Conservation (phyloP, 2,329 filamentous ascomycete genomes). For the Fusarium compactum region DNA sequence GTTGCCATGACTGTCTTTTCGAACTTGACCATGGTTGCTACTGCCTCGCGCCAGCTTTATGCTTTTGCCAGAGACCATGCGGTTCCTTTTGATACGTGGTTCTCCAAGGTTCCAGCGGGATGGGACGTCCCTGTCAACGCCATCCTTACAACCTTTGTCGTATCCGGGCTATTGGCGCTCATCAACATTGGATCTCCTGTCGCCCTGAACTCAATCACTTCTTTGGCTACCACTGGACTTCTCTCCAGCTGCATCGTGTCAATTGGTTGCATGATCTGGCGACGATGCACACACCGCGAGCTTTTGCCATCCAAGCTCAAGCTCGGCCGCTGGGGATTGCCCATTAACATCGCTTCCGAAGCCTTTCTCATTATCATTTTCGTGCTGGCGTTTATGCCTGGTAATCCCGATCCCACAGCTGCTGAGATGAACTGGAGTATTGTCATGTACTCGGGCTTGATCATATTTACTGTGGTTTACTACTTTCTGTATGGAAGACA, state of each 20-base stretch:
- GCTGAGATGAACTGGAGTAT: slow-evolving; percentile 43
- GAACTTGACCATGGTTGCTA: slow-evolving; percentile 42
- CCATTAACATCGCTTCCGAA: slow-evolving; percentile 36
- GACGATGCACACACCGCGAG: slow-evolving; percentile 24
- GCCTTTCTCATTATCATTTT: slow-evolving; percentile 37
- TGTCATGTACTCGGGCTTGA: slow-evolving; percentile 27
- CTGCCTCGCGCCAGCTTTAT: slow-evolving; percentile 39
- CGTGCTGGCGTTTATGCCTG: slow-evolving; percentile 41
- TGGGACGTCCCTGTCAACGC: slow-evolving; percentile 41
- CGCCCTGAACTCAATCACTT: slow-evolving; percentile 36
- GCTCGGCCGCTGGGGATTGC: slow-evolving; percentile 34
- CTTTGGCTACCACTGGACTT: slow-evolving; percentile 31
- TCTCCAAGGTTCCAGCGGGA: slow-evolving; percentile 27
- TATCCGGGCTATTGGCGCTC: slow-evolving; percentile 35
- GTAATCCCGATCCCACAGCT: slow-evolving; percentile 29
- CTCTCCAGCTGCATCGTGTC: slow-evolving; percentile 43
- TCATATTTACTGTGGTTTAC: slow-evolving; percentile 24
- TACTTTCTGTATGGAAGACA: slow-evolving; percentile 34
- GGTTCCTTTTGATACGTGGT: slow-evolving; percentile 42
- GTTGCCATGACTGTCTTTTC: slow-evolving; percentile 42
- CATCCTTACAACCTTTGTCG: slow-evolving; percentile 35
- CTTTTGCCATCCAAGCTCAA: slow-evolving; percentile 37
- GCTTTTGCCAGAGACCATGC: slow-evolving; percentile 40
- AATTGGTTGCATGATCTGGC: slow-evolving; percentile 43
- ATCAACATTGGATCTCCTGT: slow-evolving; percentile 44